phyloP scores from a whole-genome alignment of 2,329 filamentous ascomycete genomes.

The Sordariomycetes sp. region DNA sequence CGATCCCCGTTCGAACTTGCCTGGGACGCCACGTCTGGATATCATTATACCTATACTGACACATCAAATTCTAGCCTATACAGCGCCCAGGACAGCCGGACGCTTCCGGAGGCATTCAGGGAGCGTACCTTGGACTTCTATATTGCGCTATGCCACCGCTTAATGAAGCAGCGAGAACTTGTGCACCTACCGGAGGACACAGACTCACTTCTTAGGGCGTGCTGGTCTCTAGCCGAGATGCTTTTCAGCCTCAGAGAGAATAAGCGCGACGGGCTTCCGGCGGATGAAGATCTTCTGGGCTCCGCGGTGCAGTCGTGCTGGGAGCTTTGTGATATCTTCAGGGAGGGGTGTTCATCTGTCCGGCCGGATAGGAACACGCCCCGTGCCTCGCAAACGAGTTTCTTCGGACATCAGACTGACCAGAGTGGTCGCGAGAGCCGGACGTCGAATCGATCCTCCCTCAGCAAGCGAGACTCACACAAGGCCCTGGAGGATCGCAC shows the following conservation, averaged over 20 bases:
- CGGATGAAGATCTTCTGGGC: constrained; percentile 75
- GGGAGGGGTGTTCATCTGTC: constrained; percentile 83
- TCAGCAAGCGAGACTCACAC: constrained; percentile 42
- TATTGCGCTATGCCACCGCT: constrained; percentile 79
- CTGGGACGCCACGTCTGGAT: background rate
- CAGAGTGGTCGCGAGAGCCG: constrained; percentile 37
- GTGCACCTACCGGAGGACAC: constrained; percentile 67
- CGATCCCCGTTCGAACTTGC: background rate
- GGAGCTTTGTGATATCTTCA: constrained; percentile 89
- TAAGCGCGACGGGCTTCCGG: constrained; percentile 57
- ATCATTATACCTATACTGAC: background rate
- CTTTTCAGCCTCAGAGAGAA: constrained; percentile 84
- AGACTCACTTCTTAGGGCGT: constrained; percentile 72
- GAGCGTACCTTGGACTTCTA: constrained; percentile 92
- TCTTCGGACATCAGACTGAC: constrained; percentile 42
- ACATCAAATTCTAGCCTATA: constrained; percentile 46
- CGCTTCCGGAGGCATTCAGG: constrained; percentile 73
- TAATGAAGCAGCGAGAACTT: constrained; percentile 85
- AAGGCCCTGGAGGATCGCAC: constrained; percentile 33
- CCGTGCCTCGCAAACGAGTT: constrained; percentile 66
- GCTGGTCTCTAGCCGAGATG: constrained; percentile 88
- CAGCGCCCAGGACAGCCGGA: constrained; percentile 73
- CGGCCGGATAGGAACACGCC: constrained; percentile 80
- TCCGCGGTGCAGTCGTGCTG: constrained; percentile 89
- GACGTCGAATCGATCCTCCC: constrained; percentile 37